Percentiles rank a stretch among this genome's conserved stretches.
These are phyloP conservation scores for Ganoderma leucocontextum DNA, from an alignment of 1,284 basidiomycete species.

Conservation along the genomic window DNA sequence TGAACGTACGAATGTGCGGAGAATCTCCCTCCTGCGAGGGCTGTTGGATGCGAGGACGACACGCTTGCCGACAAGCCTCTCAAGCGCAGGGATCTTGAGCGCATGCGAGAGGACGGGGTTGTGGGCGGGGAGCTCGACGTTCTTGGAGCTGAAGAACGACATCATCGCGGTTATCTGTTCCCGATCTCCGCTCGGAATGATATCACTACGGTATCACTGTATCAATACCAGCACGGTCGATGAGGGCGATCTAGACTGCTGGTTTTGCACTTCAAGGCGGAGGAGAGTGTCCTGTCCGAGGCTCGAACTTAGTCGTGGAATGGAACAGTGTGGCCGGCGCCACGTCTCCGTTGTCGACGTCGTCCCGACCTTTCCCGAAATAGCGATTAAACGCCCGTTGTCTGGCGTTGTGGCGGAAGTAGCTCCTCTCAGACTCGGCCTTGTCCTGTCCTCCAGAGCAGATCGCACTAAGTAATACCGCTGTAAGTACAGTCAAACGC, in stretches of 20 bases:
- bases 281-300: neutral
- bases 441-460: neutral
- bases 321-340: neutral
- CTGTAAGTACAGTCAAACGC: neutral
- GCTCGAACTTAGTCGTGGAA: neutral
- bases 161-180: constrained; percentile 26
- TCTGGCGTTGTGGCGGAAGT: neutral
- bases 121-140: constrained; percentile 40
- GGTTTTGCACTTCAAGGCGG: neutral
- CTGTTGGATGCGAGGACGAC: constrained; percentile 89
- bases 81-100: constrained; percentile 71
- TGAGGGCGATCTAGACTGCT: neutral
- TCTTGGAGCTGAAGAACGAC: constrained; percentile 38
- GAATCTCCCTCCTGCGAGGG: constrained; percentile 86
- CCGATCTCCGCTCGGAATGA: neutral
- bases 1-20: constrained; percentile 74
- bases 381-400: neutral
- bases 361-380: neutral
- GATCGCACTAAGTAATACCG: neutral
- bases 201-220: neutral
- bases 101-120: constrained; percentile 73
- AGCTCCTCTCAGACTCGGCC: neutral
- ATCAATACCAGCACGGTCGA: neutral
- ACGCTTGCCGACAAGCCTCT: constrained; percentile 77
- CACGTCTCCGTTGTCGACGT: neutral